Evolutionary conservation across 441 rosid genomes (phyloP), one percentile per base, ranked within the genome.

Genomic region (Eruca vesicaria): DNA sequence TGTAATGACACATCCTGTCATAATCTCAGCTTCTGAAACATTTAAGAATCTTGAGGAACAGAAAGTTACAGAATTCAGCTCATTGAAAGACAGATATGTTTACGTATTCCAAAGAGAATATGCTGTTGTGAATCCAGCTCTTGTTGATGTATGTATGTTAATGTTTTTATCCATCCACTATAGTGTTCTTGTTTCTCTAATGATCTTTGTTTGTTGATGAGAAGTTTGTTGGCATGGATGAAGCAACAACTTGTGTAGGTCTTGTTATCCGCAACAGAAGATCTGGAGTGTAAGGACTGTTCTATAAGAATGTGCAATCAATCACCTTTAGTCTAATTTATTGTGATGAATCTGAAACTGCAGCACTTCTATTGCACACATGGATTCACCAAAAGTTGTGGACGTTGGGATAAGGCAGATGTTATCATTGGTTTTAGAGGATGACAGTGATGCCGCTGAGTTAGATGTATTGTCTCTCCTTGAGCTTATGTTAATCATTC

Each of bases 221-320:
- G 45, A 69, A 93, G 95, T 82, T 83, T 77, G 82, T 85, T 6
- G 97, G 95, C 79, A 87, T 89, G 15, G 97, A 91, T 81, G 97
- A 94, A 84, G 95, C 95, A 63, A 94, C 98, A 43, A 92, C 97
- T 57, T 94, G 97, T 6, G 83, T 92, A 59, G 97, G 92, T 21
- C 78, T 94, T 55, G 91, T 87, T 71, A 86, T 94, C 67, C 86
- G 93, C 35, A 91, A 90, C 79, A 85, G 75, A 58, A 85, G 35
- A 70, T 86, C 70, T 78, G 90, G 93, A 80, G 87, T 88, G 97
- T 94, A 74, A 79, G 93, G 26, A 73, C 65, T 55, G 12, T 57
- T 16, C 0, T 5, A 10, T 16, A 2, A 18, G 3, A 1, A 10
- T 21, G 15, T 32, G 8, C 7, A 57, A 2, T 36, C n/a, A 38